Evolutionary conservation across 768 basidiomycete genomes (phyloP).

Genomic region (Lactifluus piperatus): DNA sequence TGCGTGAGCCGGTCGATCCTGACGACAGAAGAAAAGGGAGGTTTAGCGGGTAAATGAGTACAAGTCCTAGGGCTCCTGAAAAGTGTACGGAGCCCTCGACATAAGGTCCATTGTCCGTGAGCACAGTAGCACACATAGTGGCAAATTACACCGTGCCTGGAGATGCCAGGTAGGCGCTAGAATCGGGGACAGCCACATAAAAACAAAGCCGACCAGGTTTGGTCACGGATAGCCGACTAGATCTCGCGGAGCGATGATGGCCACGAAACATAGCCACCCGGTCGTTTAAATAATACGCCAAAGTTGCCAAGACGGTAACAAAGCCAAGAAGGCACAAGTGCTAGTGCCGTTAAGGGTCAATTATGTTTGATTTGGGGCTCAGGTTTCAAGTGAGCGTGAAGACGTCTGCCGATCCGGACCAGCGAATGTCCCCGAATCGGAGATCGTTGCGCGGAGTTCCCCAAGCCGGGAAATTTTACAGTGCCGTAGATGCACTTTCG

Average conservation of each 20-base stretch:
- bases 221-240: neutral
- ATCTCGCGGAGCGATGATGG: neutral
- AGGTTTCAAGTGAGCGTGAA: neutral
- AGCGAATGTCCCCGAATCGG: neutral
- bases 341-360: too few species aligned
- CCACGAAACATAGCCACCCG: neutral
- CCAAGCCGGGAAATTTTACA: too few species aligned
- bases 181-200: neutral
- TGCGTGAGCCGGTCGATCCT: neutral
- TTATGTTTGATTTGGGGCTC: too few species aligned
- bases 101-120: neutral
- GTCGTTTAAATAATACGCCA: neutral
- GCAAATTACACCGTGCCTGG: constrained; percentile 9
- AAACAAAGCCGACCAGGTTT: neutral
- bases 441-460: neutral
- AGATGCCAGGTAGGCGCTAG: neutral
- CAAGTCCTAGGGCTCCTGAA: neutral
- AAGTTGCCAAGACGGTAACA: neutral
- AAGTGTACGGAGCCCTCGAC: neutral
- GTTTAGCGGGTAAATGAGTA: neutral
- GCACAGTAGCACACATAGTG: neutral
- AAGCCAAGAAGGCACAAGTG: neutral
- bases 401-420: neutral
- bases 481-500: neutral
- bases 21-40: neutral